These are phyloP conservation scores for Patellaria atrata DNA, from an alignment of 495 filamentous ascomycete species.

Conservation along the genomic window DNA sequence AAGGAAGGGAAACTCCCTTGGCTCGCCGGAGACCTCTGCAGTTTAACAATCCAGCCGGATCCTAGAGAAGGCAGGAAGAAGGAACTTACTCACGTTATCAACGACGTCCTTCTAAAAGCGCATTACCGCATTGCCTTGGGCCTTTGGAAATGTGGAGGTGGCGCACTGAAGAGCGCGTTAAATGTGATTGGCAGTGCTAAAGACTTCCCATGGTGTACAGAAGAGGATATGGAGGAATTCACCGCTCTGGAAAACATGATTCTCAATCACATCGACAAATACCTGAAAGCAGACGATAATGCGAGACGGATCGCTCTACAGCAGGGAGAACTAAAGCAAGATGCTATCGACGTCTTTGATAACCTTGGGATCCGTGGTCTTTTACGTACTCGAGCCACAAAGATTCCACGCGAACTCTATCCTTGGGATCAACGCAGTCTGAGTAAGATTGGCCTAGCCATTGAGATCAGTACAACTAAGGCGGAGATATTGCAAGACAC, in stretches of 20 bases:
- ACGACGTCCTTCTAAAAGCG: slow-evolving; percentile 11
- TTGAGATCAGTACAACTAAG: too few species aligned
- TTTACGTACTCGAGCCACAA: slow-evolving; percentile 10
- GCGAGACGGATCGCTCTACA: slow-evolving; percentile 1
- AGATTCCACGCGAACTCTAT: slow-evolving; percentile 13
- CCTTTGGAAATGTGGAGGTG: slow-evolving; percentile 23
- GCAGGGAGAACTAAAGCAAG: slow-evolving; percentile 1
- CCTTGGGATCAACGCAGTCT: slow-evolving; percentile 13
- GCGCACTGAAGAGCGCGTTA: slow-evolving; percentile 18
- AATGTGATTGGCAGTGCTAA: slow-evolving; percentile 9
- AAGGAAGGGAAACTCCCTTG: not conserved
- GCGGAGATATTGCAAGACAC: too few species aligned
- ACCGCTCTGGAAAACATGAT: slow-evolving; percentile 6
- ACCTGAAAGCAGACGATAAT: not conserved
- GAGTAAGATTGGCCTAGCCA: too few species aligned
- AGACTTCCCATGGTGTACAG: not conserved
- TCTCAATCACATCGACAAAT: slow-evolving; percentile 4
- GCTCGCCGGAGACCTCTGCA: not conserved
- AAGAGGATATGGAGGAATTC: slow-evolving; percentile 6
- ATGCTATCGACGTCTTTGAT: not conserved
- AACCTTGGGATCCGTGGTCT: slow-evolving; percentile 2
- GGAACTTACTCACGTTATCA: not conserved
- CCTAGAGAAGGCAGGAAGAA: not conserved
- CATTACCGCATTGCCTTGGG: slow-evolving; percentile 18
- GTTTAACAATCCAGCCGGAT: slow-evolving; percentile 1